These are phyloP conservation scores for Globisporangium echinulatum DNA, from an alignment of 352 stramenopile genomes.

Conservation along the genomic window DNA sequence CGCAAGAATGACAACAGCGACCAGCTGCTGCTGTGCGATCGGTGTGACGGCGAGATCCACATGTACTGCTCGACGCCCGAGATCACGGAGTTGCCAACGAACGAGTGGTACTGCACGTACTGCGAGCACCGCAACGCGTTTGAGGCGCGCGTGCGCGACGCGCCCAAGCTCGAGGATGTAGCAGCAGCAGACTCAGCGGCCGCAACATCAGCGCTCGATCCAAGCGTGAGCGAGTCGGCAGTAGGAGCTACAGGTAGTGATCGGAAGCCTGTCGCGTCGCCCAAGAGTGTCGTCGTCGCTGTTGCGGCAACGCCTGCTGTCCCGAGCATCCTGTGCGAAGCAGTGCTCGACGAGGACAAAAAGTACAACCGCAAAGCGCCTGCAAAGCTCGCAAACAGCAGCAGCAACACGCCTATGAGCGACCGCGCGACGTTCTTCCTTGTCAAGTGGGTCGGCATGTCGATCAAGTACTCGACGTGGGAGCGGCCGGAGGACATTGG, in stretches of 20 bases:
- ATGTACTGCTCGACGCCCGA: slow-evolving; percentile 75
- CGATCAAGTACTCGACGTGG: slow-evolving; percentile 84
- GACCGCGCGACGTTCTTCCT: slow-evolving; percentile 76
- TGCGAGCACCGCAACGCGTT: slow-evolving; percentile 53
- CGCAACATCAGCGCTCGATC: too few relatives aligned
- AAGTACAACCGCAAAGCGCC: slow-evolving; percentile 66
- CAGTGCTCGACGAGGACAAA: slow-evolving; percentile 35
- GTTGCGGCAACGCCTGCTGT: slow-evolving; percentile 13
- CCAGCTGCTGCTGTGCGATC: slow-evolving; percentile 74
- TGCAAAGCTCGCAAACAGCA: slow-evolving; percentile 8
- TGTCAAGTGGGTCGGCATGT: slow-evolving; percentile 84
- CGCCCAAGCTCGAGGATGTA: slow-evolving; percentile 6
- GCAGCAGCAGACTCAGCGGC: not conserved
- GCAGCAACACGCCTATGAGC: slow-evolving; percentile 10
- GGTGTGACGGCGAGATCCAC: slow-evolving; percentile 85
- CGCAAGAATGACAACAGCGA: slow-evolving; percentile 71
- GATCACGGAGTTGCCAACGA: slow-evolving; percentile 62
- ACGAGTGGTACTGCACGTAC: slow-evolving; percentile 80
- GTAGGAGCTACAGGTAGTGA: too few relatives aligned
- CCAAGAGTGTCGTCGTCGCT: not conserved
- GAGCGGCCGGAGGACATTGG: slow-evolving; percentile 85
- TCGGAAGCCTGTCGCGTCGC: not conserved
- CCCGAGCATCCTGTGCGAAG: slow-evolving; percentile 47
- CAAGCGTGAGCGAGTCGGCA: too few relatives aligned
- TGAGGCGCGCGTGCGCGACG: slow-evolving; percentile 17